Evolutionary conservation across 805 yeast genomes (phyloP).

Genomic region (Dipodascus albidus): DNA sequence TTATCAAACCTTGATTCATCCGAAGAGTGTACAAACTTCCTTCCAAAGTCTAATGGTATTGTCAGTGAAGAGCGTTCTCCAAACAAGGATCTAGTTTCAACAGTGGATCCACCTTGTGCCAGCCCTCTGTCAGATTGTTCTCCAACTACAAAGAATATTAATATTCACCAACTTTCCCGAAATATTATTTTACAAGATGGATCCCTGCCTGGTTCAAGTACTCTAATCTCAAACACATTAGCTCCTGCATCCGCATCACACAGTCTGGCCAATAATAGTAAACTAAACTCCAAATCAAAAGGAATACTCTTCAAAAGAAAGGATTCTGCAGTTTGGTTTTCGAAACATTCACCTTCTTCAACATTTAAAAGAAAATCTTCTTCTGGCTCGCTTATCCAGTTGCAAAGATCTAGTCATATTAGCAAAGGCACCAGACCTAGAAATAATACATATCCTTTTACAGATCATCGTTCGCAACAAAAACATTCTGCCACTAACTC

Average conservation of each 20-base stretch:
- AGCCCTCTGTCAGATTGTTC: not conserved
- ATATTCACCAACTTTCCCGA: not conserved
- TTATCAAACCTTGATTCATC: not conserved
- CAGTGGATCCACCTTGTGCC: not conserved
- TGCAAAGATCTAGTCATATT: not conserved
- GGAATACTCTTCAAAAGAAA: not conserved
- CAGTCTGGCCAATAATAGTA: not conserved
- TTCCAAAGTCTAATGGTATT: not conserved
- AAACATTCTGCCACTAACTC: not conserved
- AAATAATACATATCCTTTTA: not conserved
- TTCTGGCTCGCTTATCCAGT: not conserved
- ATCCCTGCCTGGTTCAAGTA: not conserved
- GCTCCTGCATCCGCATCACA: not conserved
- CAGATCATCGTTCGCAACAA: not conserved
- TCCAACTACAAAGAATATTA: not conserved
- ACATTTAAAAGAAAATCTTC: not conserved
- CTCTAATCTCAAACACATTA: not conserved
- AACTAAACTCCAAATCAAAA: not conserved
- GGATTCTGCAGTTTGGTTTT: not conserved
- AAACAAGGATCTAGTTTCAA: not conserved
- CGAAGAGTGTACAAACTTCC: not conserved
- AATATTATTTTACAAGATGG: not conserved
- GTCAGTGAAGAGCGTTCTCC: not conserved
- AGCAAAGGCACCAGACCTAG: not conserved
- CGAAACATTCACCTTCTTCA: not conserved